Evolutionary conservation across 2,329 filamentous ascomycete genomes (phyloP).

Genomic region (Proliferodiscus dingleyae): DNA sequence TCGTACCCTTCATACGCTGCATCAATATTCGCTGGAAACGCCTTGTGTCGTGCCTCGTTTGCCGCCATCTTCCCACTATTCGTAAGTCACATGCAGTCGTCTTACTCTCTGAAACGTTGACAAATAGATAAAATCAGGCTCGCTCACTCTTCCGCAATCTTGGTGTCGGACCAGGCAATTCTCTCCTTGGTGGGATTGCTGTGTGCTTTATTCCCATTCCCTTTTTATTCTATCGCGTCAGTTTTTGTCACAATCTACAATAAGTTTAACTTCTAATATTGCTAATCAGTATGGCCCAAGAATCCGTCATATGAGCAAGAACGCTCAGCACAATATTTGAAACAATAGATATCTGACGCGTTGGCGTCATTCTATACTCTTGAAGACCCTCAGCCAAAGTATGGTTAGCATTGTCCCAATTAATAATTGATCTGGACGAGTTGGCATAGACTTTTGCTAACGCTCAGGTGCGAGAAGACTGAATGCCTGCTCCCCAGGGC

Average conservation of each 20-base stretch:
- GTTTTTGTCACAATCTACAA: not conserved
- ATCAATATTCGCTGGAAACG: slow-evolving; percentile 53
- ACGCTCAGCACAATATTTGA: slow-evolving; percentile 1
- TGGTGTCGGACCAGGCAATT: slow-evolving; percentile 51
- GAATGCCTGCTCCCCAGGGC: too few species aligned
- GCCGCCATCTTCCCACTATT: slow-evolving; percentile 7
- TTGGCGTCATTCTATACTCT: too few species aligned
- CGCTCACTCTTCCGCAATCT: slow-evolving; percentile 52
- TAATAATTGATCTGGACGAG: too few species aligned
- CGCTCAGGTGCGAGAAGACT: too few species aligned
- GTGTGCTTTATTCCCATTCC: slow-evolving; percentile 7
- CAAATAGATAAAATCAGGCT: slow-evolving; percentile 46
- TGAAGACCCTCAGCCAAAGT: too few species aligned
- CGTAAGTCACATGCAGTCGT: slow-evolving; percentile 2
- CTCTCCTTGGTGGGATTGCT: slow-evolving; percentile 46
- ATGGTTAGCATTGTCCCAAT: too few species aligned
- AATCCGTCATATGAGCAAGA: slow-evolving; percentile 4
- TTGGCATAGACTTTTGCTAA: too few species aligned
- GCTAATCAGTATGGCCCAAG: not conserved
- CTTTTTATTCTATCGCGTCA: slow-evolving; percentile 1
- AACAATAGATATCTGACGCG: too few species aligned
- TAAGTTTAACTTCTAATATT: not conserved
- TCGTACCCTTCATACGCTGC: slow-evolving; percentile 50
- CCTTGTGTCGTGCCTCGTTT: slow-evolving; percentile 50
- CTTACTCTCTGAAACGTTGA: not conserved